A percentile compares a stretch with the other conserved stretches of the same genome.
Conservation (phyloP, 2,329 filamentous ascomycete genomes). For the Chalara sp. region DNA sequence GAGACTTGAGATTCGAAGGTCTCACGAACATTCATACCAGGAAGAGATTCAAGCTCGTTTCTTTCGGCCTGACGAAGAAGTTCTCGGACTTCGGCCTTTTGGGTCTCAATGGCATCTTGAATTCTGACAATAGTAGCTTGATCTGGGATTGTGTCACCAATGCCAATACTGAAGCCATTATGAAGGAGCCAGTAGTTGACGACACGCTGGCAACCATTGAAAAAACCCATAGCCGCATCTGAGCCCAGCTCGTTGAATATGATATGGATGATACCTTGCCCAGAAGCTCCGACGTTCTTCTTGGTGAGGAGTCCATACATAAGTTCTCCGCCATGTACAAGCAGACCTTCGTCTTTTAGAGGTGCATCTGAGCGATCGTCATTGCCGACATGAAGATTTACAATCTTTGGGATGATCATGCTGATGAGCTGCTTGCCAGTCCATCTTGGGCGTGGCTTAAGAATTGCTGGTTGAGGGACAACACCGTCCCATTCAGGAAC, state of each 20-base stretch:
- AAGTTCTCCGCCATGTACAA: constrained; percentile 81
- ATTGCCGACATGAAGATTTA: constrained; percentile 67
- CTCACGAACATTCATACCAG: constrained; percentile 97
- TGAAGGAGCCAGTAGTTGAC: constrained; percentile 97
- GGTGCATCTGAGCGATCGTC: constrained; percentile 50
- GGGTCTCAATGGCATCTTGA: constrained; percentile 69
- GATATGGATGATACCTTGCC: constrained; percentile 88
- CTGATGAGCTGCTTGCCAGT: constrained; percentile 97
- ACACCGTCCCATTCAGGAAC: constrained; percentile 96
- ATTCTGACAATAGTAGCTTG: constrained; percentile 77
- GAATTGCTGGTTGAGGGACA: constrained; percentile 86
- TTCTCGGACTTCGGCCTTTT: constrained; percentile 74
- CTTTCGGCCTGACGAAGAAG: constrained; percentile 74
- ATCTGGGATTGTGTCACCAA: constrained; percentile 96
- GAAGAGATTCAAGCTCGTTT: constrained; percentile 84
- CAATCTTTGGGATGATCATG: constrained; percentile 79
- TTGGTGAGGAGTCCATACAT: constrained; percentile 89
- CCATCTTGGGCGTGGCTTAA: constrained; percentile 90
- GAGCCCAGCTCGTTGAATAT: constrained; percentile 93
- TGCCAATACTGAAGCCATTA: constrained; percentile 95
- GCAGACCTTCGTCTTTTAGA: constrained; percentile 67
- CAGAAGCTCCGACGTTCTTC: constrained; percentile 85
- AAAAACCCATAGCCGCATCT: constrained; percentile 82
- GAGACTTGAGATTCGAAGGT: constrained; percentile 98
- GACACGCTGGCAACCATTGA: constrained; percentile 91